Evolutionary conservation across 2,329 filamentous ascomycete species (phyloP), one percentile per base, ranked within the genome.

Genomic region (Basipetospora chlamydospora): DNA sequence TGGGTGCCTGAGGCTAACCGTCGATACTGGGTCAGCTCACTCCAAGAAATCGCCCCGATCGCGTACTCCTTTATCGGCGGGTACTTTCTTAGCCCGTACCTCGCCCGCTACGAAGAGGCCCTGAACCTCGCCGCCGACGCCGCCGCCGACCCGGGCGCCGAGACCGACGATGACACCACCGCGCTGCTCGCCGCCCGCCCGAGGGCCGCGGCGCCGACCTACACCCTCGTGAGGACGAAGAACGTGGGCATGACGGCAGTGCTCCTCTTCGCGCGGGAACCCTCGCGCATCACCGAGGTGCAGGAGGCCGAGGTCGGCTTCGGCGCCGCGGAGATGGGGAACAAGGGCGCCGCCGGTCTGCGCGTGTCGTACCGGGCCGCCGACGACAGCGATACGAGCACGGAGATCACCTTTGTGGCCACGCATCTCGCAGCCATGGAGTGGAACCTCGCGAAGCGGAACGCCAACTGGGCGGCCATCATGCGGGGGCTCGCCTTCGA

Each of bases 381-480:
- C 11, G n/a, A n/a, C n/a, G 52, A 52, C 16, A 50, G 48, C 5
- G 43, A 53, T 39, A 49, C 45, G 31, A 48, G 61, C 4, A 70
- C 79, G 18, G 73, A 82, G 47, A 55, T 95, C 38, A 94, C 85
- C 0, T 90, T 96, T 53, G 77, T 93, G 28, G 77, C 83, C 26
- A 83, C 86, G 10, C 90, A 98, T 56, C 63, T 96, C 39, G 84
- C 87, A 1, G 81, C 88, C 6, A 84, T 85, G 73, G 90, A 98
- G 57, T 73, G 74, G 59, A 81, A 77, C 31, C 61, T 85, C 33
- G 64, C 76, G 37, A 67, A 75, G 31, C 70, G 90, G 36, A 96
- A 96, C 50, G 66, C 75, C 46, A 88, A 96, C 54, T 98, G 90
- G 87, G 76, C 77, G 49, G 76, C 70, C 45, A 84, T 96, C 41